A percentile compares a stretch with the other conserved stretches of the same genome.
Evolutionary conservation across 176 grass and related monocot genomes (phyloP).

Genomic region (Phoenix roebelenii): DNA sequence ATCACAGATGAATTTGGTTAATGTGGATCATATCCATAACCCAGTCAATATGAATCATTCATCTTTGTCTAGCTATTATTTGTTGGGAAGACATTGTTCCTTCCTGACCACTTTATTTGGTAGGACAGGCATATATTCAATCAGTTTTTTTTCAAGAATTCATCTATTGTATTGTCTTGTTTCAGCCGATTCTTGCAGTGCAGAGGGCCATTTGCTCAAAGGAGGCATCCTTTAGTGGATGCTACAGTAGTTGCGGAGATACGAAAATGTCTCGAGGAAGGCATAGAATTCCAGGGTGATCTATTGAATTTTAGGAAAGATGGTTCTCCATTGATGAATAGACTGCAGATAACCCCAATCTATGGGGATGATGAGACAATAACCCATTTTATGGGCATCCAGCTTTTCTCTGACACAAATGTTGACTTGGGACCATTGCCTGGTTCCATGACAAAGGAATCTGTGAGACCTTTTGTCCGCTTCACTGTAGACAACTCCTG

Average conservation of each 20-base stretch:
- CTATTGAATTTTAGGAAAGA: slow-evolving; percentile 85
- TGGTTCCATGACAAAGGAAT: slow-evolving; percentile 24
- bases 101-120: too few species aligned
- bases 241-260: slow-evolving; percentile 55
- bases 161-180: background rate
- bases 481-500: slow-evolving; percentile 23
- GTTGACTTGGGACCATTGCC: slow-evolving; percentile 42
- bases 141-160: too few species aligned
- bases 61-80: too few species aligned
- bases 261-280: slow-evolving; percentile 51
- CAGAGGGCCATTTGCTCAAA: slow-evolving; percentile 80
- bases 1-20: too few species aligned
- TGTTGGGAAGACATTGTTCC: too few species aligned
- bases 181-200: slow-evolving; percentile 88
- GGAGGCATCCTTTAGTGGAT: slow-evolving; percentile 73
- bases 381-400: slow-evolving; percentile 80
- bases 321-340: slow-evolving; percentile 79
- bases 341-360: slow-evolving; percentile 67
- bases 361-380: slow-evolving; percentile 76
- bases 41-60: too few species aligned
- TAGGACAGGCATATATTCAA: too few species aligned
- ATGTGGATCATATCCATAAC: too few species aligned
- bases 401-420: slow-evolving; percentile 68
- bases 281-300: slow-evolving; percentile 69
- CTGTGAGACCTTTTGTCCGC: slow-evolving; percentile 11